Evolutionary conservation across 78 protist species (phyloP).

Genomic region (Emiliania huxleyi): DNA sequence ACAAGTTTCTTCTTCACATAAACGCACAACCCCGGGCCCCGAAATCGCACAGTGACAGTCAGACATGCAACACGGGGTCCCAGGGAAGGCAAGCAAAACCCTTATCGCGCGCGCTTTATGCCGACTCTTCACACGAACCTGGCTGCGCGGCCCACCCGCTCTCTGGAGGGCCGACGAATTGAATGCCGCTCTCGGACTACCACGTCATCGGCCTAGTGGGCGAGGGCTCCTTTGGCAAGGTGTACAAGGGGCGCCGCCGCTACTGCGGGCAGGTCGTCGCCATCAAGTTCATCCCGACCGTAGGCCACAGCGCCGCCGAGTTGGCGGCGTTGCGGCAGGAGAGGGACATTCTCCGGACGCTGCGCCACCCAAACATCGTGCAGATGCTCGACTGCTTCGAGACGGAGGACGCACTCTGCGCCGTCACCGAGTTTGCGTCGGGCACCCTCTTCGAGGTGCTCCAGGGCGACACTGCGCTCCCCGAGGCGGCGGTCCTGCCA

Average conservation of each 20-base stretch:
- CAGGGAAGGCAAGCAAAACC: no score
- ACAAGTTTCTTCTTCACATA: no score
- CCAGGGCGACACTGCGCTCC: slow-evolving; percentile 73
- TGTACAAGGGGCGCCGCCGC: slow-evolving; percentile 57
- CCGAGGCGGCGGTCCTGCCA: slow-evolving; percentile 65
- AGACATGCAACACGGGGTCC: no score
- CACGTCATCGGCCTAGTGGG: no score
- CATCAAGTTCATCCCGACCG: slow-evolving; percentile 76
- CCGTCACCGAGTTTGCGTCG: slow-evolving; percentile 79
- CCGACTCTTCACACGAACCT: no score
- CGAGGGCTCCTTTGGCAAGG: slow-evolving; percentile 86
- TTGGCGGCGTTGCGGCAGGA: slow-evolving; percentile 67
- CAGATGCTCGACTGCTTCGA: slow-evolving; percentile 76
- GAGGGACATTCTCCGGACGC: slow-evolving; percentile 63
- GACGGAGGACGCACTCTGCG: slow-evolving; percentile 62
- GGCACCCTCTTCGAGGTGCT: slow-evolving; percentile 76
- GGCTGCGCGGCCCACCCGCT: no score
- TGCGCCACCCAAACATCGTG: slow-evolving; percentile 82
- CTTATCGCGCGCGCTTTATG: no score
- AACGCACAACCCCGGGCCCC: no score
- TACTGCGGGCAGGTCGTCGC: slow-evolving; percentile 77
- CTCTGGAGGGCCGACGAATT: no score
- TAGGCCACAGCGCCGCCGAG: slow-evolving; percentile 74
- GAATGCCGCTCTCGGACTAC: no score
- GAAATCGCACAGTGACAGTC: no score